A percentile compares a stretch with the other conserved stretches of the same genome.
Evolutionary conservation across 306 rosid genomes (phyloP).

Genomic region (Cucumis melo): DNA sequence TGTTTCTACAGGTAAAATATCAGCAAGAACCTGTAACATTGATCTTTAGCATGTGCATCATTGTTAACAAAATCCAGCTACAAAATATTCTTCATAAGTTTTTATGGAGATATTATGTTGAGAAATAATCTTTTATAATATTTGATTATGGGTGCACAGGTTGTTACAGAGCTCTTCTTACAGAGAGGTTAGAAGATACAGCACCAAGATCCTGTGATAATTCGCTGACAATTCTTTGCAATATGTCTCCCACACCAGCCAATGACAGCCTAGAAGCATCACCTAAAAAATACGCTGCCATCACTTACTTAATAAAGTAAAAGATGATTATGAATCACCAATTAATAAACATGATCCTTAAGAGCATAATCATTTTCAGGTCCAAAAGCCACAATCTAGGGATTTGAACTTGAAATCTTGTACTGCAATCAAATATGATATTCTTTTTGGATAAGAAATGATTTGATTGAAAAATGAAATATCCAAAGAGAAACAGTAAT

Average conservation of each 20-base stretch:
- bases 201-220: conserved; percentile 41
- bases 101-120: not conserved
- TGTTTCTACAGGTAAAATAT: conserved; percentile 65
- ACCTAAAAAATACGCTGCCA: conserved; percentile 31
- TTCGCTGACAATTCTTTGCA: conserved; percentile 32
- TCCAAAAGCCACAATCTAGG: not conserved
- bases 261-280: conserved; percentile 28
- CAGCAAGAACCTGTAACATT: conserved; percentile 56
- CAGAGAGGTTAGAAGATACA: conserved; percentile 46
- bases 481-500: not conserved
- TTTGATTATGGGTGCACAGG: not conserved
- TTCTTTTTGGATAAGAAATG: not conserved
- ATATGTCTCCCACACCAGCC: conserved; percentile 39
- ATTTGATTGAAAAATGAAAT: too few species aligned
- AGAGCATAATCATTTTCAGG: not conserved
- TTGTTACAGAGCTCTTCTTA: conserved; percentile 23
- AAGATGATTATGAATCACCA: not conserved
- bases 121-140: not conserved
- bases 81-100: not conserved
- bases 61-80: not conserved
- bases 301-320: conserved; percentile 15
- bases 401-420: not conserved
- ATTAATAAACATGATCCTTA: not conserved
- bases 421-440: not conserved
- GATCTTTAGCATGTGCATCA: conserved; percentile 15